phyloP scores from a whole-genome alignment of 169 alveolate genomes.

The Theileria luwenshuni region DNA sequence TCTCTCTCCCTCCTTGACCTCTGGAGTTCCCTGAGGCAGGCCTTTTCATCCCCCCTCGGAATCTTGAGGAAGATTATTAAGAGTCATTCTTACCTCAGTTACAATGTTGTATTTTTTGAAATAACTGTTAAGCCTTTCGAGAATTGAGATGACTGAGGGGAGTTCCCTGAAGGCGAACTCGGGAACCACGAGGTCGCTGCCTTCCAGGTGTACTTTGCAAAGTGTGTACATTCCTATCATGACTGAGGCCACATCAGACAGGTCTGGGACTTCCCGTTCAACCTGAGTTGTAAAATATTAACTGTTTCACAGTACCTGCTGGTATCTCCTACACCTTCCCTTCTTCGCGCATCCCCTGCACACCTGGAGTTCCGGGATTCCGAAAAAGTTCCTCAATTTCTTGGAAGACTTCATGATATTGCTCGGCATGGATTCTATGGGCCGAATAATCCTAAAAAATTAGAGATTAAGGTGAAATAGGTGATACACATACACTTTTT shows the following conservation, averaged over 20 bases:
- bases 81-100: slow-evolving; percentile 27
- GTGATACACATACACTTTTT: slow-evolving; percentile 33
- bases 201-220: slow-evolving; percentile 45
- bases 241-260: slow-evolving; percentile 52
- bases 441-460: slow-evolving; percentile 44
- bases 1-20: slow-evolving; percentile 37
- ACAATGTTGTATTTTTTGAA: slow-evolving; percentile 15
- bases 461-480: background rate
- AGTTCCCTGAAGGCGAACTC: slow-evolving; percentile 56
- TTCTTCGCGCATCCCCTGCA: slow-evolving; percentile 63
- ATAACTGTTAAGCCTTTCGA: slow-evolving; percentile 19
- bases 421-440: slow-evolving; percentile 66
- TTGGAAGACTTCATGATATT: slow-evolving; percentile 66
- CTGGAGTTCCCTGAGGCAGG: slow-evolving; percentile 27
- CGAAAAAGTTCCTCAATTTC: slow-evolving; percentile 60
- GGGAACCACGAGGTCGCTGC: slow-evolving; percentile 51
- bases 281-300: background rate
- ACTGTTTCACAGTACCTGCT: slow-evolving; percentile 28
- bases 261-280: slow-evolving; percentile 63
- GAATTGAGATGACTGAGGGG: slow-evolving; percentile 31
- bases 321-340: slow-evolving; percentile 61
- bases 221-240: slow-evolving; percentile 55
- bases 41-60: slow-evolving; percentile 39
- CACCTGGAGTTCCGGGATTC: slow-evolving; percentile 61
- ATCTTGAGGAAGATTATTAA: slow-evolving; percentile 6